Evolutionary conservation across 192 early-diverging fungal species (phyloP), one percentile per base, ranked within the genome.

Genomic region (Coemansia aciculifera): DNA sequence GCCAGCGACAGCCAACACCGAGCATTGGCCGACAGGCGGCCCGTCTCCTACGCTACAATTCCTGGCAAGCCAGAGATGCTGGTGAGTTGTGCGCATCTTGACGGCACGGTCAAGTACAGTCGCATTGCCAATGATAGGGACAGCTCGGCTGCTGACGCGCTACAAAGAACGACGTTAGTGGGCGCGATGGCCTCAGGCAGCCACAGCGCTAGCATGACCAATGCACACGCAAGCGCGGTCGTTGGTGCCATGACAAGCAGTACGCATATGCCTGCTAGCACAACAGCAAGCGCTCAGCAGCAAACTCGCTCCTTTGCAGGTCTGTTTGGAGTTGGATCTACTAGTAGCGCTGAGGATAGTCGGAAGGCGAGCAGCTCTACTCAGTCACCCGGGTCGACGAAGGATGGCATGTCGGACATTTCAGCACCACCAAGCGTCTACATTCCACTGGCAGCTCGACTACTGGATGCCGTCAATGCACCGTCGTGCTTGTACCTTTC

Each of bases 151-250:
- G 39, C 67, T 1, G 76, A 66, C 8, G 34, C 54, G 23, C 13
- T 27, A 11, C 64, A 54, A 31, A 56, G 48, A 19, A 36, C 64
- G 7, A 37, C 64, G 21, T 46, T 64, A 15, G 24, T 43, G 2
- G 63, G 52, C 48, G 39, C 61, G 32, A 12, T 51, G 56, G 17
- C 51, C 10, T 19, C 61, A 23, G 11, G 68, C 27, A 64, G 67
- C 62, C 63, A 59, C 13, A 54, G 59, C 21, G 49, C 62, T 40
- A 51, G 66, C 57, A 79, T 79, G 77, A 71, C 77, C 15, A 79
- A 79, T 29, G 77, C 77, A 49, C 74, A 74, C 29, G 77, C 77
- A 8, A 59, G 72, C 36, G 72, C 77, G 1, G 77, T 71, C 24
- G 77, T 79, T 15, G 59, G 77, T 23, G 72, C 72, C 37, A 79